Evolutionary conservation across 2,329 filamentous ascomycete genomes (phyloP).

Genomic region (Peltaster fructicola): DNA sequence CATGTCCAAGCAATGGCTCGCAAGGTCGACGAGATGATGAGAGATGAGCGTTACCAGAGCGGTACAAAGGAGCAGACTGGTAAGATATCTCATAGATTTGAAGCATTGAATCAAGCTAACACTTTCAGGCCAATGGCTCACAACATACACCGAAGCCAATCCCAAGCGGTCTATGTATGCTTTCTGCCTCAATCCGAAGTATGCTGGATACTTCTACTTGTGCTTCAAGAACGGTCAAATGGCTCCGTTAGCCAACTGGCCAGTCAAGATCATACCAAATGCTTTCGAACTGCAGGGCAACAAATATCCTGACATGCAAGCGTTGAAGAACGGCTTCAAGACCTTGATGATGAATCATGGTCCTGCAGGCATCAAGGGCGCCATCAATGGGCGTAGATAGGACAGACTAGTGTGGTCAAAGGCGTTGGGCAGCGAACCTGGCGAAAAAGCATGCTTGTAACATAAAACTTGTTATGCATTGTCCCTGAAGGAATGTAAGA

Average conservation of each 20-base stretch:
- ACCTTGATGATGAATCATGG: conserved; percentile 41
- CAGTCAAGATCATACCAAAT: conserved; percentile 79
- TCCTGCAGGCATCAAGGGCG: conserved; percentile 4
- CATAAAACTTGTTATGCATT: too few species aligned
- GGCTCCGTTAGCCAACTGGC: conserved; percentile 58
- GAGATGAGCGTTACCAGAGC: conserved; percentile 82
- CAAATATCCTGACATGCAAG: conserved; percentile 85
- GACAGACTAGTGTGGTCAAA: too few species aligned
- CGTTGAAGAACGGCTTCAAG: conserved; percentile 95
- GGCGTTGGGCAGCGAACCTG: too few species aligned
- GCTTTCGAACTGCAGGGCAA: conserved; percentile 82
- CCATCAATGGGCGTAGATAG: too few species aligned
- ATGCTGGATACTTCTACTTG: conserved; percentile 85
- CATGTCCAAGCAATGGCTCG: conserved; percentile 95
- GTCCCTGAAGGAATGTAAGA: too few species aligned
- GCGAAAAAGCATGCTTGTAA: too few species aligned
- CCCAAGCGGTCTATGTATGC: conserved; percentile 84
- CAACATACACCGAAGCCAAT: conserved; percentile 90
- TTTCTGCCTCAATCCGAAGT: conserved; percentile 84
- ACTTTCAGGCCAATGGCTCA: conserved; percentile 71
- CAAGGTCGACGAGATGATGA: conserved; percentile 93
- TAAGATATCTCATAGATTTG: conserved; percentile 34
- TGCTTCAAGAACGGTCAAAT: conserved; percentile 84
- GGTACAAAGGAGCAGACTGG: conserved; percentile 66
- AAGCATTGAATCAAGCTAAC: conserved; percentile 2